These are phyloP conservation scores for Glonium stellatum DNA, from an alignment of 495 filamentous ascomycete species.

Conservation along the genomic window DNA sequence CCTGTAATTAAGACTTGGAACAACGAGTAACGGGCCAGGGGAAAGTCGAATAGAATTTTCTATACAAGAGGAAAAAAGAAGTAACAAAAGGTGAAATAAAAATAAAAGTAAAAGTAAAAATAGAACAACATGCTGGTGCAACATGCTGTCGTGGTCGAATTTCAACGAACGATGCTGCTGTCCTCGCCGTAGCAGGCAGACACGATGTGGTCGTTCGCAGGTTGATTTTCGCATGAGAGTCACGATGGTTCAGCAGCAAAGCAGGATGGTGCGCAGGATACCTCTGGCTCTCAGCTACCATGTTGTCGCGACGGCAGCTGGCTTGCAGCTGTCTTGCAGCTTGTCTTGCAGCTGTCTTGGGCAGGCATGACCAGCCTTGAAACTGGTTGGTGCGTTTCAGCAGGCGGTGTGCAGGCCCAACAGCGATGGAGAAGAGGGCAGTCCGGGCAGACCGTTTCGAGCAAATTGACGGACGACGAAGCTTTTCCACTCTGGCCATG, in stretches of 20 bases:
- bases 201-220: no score
- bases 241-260: neutral
- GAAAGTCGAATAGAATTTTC: neutral
- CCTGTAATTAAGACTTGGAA: neutral
- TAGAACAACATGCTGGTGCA: no score
- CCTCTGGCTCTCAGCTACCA: neutral
- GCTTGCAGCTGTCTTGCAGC: no score
- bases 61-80: no score
- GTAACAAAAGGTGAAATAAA: no score
- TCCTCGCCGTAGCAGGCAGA: neutral
- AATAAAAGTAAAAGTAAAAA: no score
- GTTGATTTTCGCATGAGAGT: no score
- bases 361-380: neutral
- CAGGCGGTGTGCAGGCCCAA: neutral
- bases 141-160: neutral
- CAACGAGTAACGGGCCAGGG: neutral
- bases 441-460: neutral
- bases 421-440: neutral
- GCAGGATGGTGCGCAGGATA: neutral
- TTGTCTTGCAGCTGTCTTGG: no score
- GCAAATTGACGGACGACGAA: neutral
- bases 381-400: neutral
- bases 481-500: neutral
- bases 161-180: neutral
- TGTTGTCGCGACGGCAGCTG: neutral